Percentiles rank a stretch among this genome's conserved stretches.
These are phyloP conservation scores for Lasiodiplodia theobromae DNA, from an alignment of 2,329 filamentous ascomycete genomes.

Conservation along the genomic window DNA sequence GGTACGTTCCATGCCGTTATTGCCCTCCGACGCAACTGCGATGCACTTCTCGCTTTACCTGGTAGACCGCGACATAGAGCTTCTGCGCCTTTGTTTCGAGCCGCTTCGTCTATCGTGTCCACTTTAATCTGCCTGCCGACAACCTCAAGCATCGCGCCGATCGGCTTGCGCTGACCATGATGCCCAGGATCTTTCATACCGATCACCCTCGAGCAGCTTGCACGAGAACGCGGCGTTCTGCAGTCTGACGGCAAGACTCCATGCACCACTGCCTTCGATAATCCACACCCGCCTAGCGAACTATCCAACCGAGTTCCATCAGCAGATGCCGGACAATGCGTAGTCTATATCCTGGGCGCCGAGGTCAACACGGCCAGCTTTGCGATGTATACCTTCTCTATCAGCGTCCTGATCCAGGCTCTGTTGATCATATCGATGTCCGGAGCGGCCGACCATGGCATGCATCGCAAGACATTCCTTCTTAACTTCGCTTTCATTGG, in stretches of 20 bases:
- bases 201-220: slow-evolving; percentile 91
- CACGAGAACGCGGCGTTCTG: slow-evolving; percentile 88
- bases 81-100: not conserved
- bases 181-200: slow-evolving; percentile 82
- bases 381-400: slow-evolving; percentile 97
- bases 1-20: slow-evolving; percentile 54
- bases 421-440: slow-evolving; percentile 95
- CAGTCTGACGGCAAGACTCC: slow-evolving; percentile 77
- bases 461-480: slow-evolving; percentile 85
- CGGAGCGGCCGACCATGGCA: slow-evolving; percentile 90
- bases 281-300: slow-evolving; percentile 34
- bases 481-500: slow-evolving; percentile 85
- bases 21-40: not conserved
- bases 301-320: slow-evolving; percentile 32
- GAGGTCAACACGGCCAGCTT: slow-evolving; percentile 97
- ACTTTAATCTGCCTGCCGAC: not conserved
- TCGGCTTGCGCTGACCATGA: slow-evolving; percentile 6
- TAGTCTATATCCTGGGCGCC: slow-evolving; percentile 80
- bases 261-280: slow-evolving; percentile 63
- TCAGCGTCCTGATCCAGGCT: slow-evolving; percentile 88
- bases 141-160: not conserved
- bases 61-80: slow-evolving; percentile 1
- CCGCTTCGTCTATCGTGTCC: slow-evolving; percentile 7
- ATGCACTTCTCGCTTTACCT: slow-evolving; percentile 5
- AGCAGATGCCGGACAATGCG: slow-evolving; percentile 66